Conservation (phyloP, 305 asterid genomes). For the Stenogyne calaminthoides region DNA sequence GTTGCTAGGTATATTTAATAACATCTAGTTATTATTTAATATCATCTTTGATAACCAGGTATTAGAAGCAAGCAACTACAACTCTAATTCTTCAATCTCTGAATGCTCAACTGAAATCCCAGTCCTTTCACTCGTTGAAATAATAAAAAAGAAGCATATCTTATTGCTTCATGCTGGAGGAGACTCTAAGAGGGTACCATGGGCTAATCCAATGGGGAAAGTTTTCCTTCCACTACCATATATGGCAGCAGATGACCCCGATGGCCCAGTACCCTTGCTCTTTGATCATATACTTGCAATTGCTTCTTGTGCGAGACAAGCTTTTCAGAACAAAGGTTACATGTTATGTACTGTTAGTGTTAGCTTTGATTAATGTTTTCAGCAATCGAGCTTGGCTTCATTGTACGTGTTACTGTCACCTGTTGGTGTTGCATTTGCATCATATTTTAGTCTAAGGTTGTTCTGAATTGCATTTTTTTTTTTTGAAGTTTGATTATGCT, state of each 20-base stretch:
- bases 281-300: constrained; percentile 97
- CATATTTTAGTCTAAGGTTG: constrained; percentile 16
- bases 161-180: constrained; percentile 98
- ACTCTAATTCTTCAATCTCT: constrained; percentile 40
- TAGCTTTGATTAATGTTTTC: constrained; percentile 37
- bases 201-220: constrained; percentile 99
- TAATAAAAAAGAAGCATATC: constrained; percentile 70
- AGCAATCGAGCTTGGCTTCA: constrained; percentile 31
- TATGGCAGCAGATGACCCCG: constrained; percentile 93
- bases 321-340: constrained; percentile 78
- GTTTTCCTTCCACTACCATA: constrained; percentile 96
- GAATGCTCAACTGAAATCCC: constrained; percentile 44
- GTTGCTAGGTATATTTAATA: constrained; percentile 20
- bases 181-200: constrained; percentile 98
- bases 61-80: constrained; percentile 41
- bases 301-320: constrained; percentile 92
- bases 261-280: constrained; percentile 93
- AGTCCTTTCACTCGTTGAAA: constrained; percentile 52
- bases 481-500: constrained; percentile 12
- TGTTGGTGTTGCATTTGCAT: constrained; percentile 30
- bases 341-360: constrained; percentile 40
- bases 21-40: constrained; percentile 27
- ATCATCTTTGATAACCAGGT: constrained; percentile 49
- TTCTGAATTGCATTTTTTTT: constrained; percentile 17
- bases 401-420: constrained; percentile 34